Base-by-base conservation (phyloP, 2,329 filamentous ascomycete species). In the Pyricularia pennisetigena region DNA sequence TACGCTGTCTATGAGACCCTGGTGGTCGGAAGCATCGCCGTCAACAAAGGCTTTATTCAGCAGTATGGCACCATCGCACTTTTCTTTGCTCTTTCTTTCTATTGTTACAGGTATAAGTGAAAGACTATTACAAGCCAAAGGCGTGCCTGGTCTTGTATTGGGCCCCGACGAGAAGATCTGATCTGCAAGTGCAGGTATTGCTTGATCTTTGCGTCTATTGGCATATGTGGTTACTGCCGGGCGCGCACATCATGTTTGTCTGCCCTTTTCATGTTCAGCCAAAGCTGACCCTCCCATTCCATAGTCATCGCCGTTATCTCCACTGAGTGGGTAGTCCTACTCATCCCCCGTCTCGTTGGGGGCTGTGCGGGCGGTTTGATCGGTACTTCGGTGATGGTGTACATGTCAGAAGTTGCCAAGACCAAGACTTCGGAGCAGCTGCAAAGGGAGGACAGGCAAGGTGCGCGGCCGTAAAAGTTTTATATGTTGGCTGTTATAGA, bases 341-440 rank as follows among this genome's bases (percentile, higher is more conserved):
- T 70, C 3, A 65, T 66, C 29, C 23, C 67, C 9, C 67, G 67
- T 12, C 29, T 68, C 14, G 30, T 68, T 20, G 67, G 65, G 4
- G 67, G 67, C 23, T 68, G 57, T 14, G 67, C 67, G 1, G 67
- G 63, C 23, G 67, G 67, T n/a, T 35, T 68, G 63, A 68, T 66
- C n/a, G 67, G 67, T 23, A 66, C 62, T 2, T 54, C 63, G 24
- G 49, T 68, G 9, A 68, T 68, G 67, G 64, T 68, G 26, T 68
- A 68, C 67, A 68, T 68, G 67, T 68, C 67, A 26, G 67, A 68
- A 64, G 72, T 70, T 62, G 69, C 68, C 30, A 32, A 32, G 30
- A 32, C 30, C 30, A 32, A 32, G 30, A 32, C 30, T 32, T 5
- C 30, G 30, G 5, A 32, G 30, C 30, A 32, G 30, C 9, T 32